Evolutionary conservation across 2,329 filamentous ascomycete species (phyloP).

Genomic region (Blastomyces parvus): DNA sequence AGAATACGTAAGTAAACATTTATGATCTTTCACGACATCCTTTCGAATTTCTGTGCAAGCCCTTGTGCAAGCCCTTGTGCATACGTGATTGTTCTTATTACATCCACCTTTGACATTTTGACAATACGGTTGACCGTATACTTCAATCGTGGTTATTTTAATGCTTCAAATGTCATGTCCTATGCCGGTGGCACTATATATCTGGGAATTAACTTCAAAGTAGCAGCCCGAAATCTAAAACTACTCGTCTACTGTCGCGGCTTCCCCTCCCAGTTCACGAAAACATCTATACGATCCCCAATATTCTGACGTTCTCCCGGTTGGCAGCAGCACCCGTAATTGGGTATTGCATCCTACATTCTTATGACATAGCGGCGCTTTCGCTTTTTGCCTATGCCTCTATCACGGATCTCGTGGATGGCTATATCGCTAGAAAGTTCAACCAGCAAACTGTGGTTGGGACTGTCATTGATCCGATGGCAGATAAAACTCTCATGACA

Average conservation of each 20-base stretch:
- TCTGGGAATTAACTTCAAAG: neutral
- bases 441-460: slow-evolving; percentile 88
- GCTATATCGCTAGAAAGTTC: slow-evolving; percentile 83
- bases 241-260: slow-evolving; percentile 27
- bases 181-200: neutral
- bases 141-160: neutral
- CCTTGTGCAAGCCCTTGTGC: neutral
- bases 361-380: slow-evolving; percentile 68
- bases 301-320: slow-evolving; percentile 79
- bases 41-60: neutral
- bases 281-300: slow-evolving; percentile 96
- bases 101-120: neutral
- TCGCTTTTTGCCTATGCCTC: slow-evolving; percentile 87
- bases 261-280: slow-evolving; percentile 48
- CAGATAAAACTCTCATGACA: slow-evolving; percentile 94
- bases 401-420: slow-evolving; percentile 83
- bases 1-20: slow-evolving; percentile 7
- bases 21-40: neutral
- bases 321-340: slow-evolving; percentile 73
- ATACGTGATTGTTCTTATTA: neutral
- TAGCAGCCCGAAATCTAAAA: slow-evolving; percentile 17
- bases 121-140: neutral
- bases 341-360: slow-evolving; percentile 79
- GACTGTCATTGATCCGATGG: slow-evolving; percentile 91
- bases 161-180: neutral